Evolutionary conservation across 805 yeast genomes (phyloP), one percentile per base, ranked within the genome.

Genomic region (Henningerozyma blattae): DNA sequence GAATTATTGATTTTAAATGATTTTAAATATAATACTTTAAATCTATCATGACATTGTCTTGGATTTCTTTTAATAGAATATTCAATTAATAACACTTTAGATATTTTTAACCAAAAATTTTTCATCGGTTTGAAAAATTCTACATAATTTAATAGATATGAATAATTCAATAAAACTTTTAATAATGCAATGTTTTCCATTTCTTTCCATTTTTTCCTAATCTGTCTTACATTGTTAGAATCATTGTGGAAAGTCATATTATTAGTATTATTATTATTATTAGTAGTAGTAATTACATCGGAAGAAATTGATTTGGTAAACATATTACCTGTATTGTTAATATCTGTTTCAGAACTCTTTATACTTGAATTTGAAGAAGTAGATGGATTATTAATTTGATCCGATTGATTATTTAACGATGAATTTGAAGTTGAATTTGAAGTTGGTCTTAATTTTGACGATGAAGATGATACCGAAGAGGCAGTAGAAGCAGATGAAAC

Each of bases 1-100:
- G n/a, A n/a, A n/a, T 20, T 20, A 20, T 20, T 20, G 10, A 40
- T 24, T 22, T 40, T 45, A 14, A 28, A 32, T 5, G 47, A 47
- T 36, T 45, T 48, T 6, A 41, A 31, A 37, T 44, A 46, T 10
- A 51, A 33, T 5, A 51, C 46, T 34, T 49, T 51, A 35, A 49
- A 51, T 24, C 56, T 36, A 38, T 51, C 56, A 30, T 50, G 52
- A 31, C 54, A 49, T 33, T 51, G 56, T 28, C 56, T 42, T n/a
- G 48, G 38, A 37, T 51, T 51, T 34, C 54, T 40, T 14, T 39
- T 42, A 29, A 35, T 40, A 9, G 39, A 38, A 30, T 44, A 39
- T 28, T 36, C 41, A 17, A 44, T 40, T 9, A 28, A 28, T 17
- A 51, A 30, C n/a, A 43, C 40, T 15, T 39, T 34, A 13, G 52